phyloP scores from a whole-genome alignment of 768 basidiomycete species.

The Boletus rex-veris region DNA sequence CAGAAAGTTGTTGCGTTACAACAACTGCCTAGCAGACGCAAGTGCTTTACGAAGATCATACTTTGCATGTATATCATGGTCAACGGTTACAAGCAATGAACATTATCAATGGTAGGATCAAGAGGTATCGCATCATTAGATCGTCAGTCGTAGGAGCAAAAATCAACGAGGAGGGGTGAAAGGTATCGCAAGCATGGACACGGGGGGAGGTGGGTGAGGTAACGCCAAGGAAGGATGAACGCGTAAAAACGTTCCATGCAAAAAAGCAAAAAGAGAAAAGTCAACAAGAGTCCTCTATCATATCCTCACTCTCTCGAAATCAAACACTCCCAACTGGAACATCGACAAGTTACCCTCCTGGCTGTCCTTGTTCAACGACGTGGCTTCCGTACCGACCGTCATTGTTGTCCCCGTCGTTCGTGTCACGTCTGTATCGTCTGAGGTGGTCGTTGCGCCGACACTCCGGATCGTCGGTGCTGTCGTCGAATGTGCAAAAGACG shows the following conservation, averaged over 20 bases:
- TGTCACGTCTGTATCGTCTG: slow-evolving; percentile 30
- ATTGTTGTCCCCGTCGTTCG: slow-evolving; percentile 20
- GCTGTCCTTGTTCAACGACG: slow-evolving; percentile 7
- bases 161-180: background rate
- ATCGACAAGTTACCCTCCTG: slow-evolving; percentile 7
- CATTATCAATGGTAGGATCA: background rate
- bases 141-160: slow-evolving; percentile 5
- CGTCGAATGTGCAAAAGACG: slow-evolving; percentile 28
- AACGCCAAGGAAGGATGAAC: slow-evolving; percentile 6
- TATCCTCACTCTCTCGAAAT: slow-evolving; percentile 19
- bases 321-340: slow-evolving; percentile 18
- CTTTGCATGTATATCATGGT: background rate
- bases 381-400: slow-evolving; percentile 14
- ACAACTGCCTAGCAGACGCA: too few relatives aligned
- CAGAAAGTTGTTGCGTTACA: too few relatives aligned
- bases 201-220: background rate
- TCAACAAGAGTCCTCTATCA: background rate
- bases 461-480: slow-evolving; percentile 31
- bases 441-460: slow-evolving; percentile 30
- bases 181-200: slow-evolving; percentile 13
- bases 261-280: background rate
- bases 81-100: too few relatives aligned
- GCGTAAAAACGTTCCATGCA: background rate
- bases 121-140: slow-evolving; percentile 11
- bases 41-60: background rate